Percentiles rank a stretch among this genome's conserved stretches.
Conservation (phyloP, 2,329 filamentous ascomycete species). For the Purpureocillium takamizusanense region DNA sequence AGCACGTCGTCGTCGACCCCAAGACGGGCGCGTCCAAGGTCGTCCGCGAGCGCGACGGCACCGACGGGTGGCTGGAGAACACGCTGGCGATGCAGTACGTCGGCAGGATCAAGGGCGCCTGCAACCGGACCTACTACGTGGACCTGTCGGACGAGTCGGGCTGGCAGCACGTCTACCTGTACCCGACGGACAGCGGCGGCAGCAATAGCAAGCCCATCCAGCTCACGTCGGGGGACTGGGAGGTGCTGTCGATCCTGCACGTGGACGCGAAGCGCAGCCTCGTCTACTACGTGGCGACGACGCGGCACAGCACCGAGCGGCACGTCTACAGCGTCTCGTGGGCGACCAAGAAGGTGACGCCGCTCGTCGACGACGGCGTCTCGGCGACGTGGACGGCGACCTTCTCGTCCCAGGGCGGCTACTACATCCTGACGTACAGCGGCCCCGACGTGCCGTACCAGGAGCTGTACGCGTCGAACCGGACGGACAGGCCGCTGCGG, state of each 20-base stretch:
- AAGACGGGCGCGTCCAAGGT: conserved; percentile 33
- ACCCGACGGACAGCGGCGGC: conserved; percentile 47
- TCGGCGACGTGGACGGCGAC: conserved; percentile 54
- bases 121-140: conserved; percentile 45
- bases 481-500: conserved; percentile 36
- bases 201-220: conserved; percentile 43
- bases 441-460: conserved; percentile 63
- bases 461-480: conserved; percentile 52
- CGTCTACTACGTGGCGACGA: conserved; percentile 57
- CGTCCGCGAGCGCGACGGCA: conserved; percentile 48
- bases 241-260: conserved; percentile 50
- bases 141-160: conserved; percentile 59
- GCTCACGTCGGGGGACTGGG: conserved; percentile 58
- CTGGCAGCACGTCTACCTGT: conserved; percentile 62
- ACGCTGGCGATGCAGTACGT: conserved; percentile 46
- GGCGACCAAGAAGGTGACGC: conserved; percentile 39
- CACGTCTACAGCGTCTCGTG: conserved; percentile 61
- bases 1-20: conserved; percentile 50
- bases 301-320: conserved; percentile 56
- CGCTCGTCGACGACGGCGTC: conserved; percentile 52
- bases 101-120: conserved; percentile 29
- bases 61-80: conserved; percentile 55
- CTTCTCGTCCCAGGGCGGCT: conserved; percentile 53
- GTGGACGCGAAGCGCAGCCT: conserved; percentile 46
- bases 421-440: conserved; percentile 56